Percentiles rank a stretch among this genome's conserved stretches.
Evolutionary conservation across 495 filamentous ascomycete species (phyloP).

Genomic region (Xylaria cubensis): DNA sequence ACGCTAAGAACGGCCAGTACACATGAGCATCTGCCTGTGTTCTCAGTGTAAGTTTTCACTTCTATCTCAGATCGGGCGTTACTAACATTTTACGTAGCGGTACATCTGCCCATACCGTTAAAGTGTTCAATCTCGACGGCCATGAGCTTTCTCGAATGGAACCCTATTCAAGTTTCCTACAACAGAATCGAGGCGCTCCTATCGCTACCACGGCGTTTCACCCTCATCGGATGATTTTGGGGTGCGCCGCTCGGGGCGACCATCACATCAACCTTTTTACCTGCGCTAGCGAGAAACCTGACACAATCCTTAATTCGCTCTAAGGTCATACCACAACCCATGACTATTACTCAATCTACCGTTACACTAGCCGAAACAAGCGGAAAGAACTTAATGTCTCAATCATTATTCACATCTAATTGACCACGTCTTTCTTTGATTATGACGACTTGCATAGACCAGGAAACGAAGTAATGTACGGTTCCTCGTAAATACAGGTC

Average conservation of each 20-base stretch:
- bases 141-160: slow-evolving; percentile 78
- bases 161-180: slow-evolving; percentile 87
- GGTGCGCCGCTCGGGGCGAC: slow-evolving; percentile 76
- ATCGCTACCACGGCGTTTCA: slow-evolving; percentile 94
- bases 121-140: slow-evolving; percentile 88
- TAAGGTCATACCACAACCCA: not conserved
- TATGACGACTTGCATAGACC: slow-evolving; percentile 17
- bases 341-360: not conserved
- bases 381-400: not conserved
- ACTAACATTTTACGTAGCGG: slow-evolving; percentile 64
- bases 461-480: not conserved
- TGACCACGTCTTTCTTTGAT: slow-evolving; percentile 15
- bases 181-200: slow-evolving; percentile 75
- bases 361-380: slow-evolving; percentile 12
- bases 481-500: not conserved
- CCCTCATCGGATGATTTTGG: slow-evolving; percentile 91
- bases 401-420: slow-evolving; percentile 2
- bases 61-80: slow-evolving; percentile 17
- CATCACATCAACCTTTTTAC: slow-evolving; percentile 76
- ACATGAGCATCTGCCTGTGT: slow-evolving; percentile 96
- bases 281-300: slow-evolving; percentile 55
- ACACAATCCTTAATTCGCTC: slow-evolving; percentile 33
- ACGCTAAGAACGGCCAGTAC: slow-evolving; percentile 85
- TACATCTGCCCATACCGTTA: slow-evolving; percentile 84
- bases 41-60: slow-evolving; percentile 78